These are phyloP conservation scores for Cucumis melo DNA, from an alignment of 306 rosid species.

Conservation along the genomic window DNA sequence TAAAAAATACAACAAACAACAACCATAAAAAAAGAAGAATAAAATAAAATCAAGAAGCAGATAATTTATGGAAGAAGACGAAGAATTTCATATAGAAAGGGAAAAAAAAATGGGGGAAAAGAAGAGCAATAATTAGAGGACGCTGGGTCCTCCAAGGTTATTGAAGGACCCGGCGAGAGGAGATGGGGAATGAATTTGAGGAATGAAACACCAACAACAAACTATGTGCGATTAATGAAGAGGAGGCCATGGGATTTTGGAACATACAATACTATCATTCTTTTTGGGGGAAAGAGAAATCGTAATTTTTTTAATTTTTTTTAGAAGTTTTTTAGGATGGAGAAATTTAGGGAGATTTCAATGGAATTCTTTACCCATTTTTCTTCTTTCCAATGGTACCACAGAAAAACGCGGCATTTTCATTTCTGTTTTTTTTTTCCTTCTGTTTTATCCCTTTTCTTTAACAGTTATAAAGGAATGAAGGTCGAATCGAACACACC, in stretches of 20 bases:
- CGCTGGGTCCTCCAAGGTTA: slow-evolving; percentile 49
- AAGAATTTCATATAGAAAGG: neutral
- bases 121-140: neutral
- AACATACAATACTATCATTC: neutral
- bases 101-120: slow-evolving; percentile 10
- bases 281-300: neutral
- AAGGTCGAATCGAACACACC: neutral
- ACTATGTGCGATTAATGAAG: neutral
- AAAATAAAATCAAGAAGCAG: neutral
- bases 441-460: neutral
- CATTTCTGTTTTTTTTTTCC: neutral
- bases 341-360: slow-evolving; percentile 30
- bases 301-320: neutral
- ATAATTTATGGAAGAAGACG: neutral
- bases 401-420: slow-evolving; percentile 1
- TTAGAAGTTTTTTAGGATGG: slow-evolving; percentile 15
- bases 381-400: neutral
- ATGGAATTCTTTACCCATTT: slow-evolving; percentile 13
- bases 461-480: too few relatives aligned
- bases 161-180: slow-evolving; percentile 67
- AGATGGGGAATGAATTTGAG: slow-evolving; percentile 11
- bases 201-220: slow-evolving; percentile 1
- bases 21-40: too few relatives aligned
- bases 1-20: too few relatives aligned
- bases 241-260: slow-evolving; percentile 21